Percentiles rank a stretch among this genome's conserved stretches.
phyloP scores from a whole-genome alignment of 768 basidiomycete species.

The Gymnopilus junonius region DNA sequence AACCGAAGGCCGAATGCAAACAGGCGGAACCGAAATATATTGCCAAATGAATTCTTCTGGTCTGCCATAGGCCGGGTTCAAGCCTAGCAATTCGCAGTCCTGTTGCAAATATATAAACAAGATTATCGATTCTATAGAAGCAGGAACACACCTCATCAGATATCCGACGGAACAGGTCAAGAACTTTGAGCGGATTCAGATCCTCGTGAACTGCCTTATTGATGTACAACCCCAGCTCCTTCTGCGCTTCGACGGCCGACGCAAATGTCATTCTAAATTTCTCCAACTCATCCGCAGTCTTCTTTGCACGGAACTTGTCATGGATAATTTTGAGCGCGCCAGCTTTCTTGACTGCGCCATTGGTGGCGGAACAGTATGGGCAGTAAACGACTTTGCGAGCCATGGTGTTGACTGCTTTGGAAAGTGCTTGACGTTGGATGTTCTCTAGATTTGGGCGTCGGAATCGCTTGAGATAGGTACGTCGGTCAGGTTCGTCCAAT shows the following conservation, averaged over 20 bases:
- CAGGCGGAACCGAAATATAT: slow-evolving; percentile 96
- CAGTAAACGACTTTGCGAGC: slow-evolving; percentile 93
- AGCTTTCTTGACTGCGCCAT: slow-evolving; percentile 95
- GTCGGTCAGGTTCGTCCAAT: slow-evolving; percentile 85
- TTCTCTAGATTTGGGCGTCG: slow-evolving; percentile 91
- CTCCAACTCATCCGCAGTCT: slow-evolving; percentile 87
- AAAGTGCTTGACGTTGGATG: slow-evolving; percentile 80
- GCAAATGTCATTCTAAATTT: slow-evolving; percentile 84
- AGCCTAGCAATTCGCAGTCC: slow-evolving; percentile 94
- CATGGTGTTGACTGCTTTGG: slow-evolving; percentile 82
- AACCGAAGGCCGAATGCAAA: slow-evolving; percentile 96
- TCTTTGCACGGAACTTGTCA: slow-evolving; percentile 96
- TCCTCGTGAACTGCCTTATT: slow-evolving; percentile 92
- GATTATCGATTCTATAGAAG: not conserved
- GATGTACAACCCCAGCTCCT: slow-evolving; percentile 82
- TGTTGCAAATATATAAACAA: slow-evolving; percentile 30
- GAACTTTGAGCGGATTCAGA: slow-evolving; percentile 90
- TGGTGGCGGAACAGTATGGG: slow-evolving; percentile 90
- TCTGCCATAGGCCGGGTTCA: slow-evolving; percentile 85
- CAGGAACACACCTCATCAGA: slow-evolving; percentile 75
- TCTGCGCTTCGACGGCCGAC: slow-evolving; percentile 83
- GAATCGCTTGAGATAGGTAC: slow-evolving; percentile 86
- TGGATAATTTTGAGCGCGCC: slow-evolving; percentile 96
- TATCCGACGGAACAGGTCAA: slow-evolving; percentile 91
- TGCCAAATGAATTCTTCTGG: slow-evolving; percentile 99